Conservation (phyloP, 768 basidiomycete genomes). For the Lyophyllum decastes region DNA sequence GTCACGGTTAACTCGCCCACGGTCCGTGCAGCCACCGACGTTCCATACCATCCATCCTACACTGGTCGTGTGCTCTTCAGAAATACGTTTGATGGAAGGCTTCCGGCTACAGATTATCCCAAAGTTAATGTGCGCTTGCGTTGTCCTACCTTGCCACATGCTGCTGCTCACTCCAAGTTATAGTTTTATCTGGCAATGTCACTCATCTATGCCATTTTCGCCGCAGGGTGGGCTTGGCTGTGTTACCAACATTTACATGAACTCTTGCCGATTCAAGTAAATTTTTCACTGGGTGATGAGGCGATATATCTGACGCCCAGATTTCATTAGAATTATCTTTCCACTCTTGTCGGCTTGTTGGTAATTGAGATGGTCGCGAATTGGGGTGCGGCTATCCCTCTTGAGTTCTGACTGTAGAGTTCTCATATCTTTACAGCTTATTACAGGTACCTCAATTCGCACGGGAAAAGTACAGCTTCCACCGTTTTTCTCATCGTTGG, state of each 20-base stretch:
- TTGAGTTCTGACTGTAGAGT: not conserved
- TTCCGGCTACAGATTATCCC: slow-evolving; percentile 94
- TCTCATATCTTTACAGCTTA: slow-evolving; percentile 55
- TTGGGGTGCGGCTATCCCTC: slow-evolving; percentile 56
- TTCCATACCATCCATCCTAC: slow-evolving; percentile 75
- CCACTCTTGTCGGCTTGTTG: slow-evolving; percentile 82
- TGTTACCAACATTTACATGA: slow-evolving; percentile 83
- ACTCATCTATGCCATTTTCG: slow-evolving; percentile 72
- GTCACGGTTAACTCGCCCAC: slow-evolving; percentile 67
- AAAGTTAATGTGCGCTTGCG: slow-evolving; percentile 80
- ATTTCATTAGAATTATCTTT: slow-evolving; percentile 76
- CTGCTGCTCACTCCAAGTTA: slow-evolving; percentile 1
- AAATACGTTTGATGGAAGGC: slow-evolving; percentile 85
- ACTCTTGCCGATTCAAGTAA: slow-evolving; percentile 84
- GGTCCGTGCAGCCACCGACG: slow-evolving; percentile 46
- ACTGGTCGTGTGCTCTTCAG: slow-evolving; percentile 79
- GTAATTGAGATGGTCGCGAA: slow-evolving; percentile 94
- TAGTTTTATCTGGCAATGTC: slow-evolving; percentile 91
- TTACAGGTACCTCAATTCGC: slow-evolving; percentile 92
- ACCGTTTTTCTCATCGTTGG: slow-evolving; percentile 93
- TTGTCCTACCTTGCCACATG: not conserved
- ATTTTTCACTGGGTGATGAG: not conserved
- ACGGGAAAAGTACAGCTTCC: slow-evolving; percentile 71
- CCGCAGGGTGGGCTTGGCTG: slow-evolving; percentile 75
- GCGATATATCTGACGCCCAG: not conserved